These are phyloP conservation scores for Pugionium cornutum DNA, from an alignment of 345 rosid genomes.

Conservation along the genomic window DNA sequence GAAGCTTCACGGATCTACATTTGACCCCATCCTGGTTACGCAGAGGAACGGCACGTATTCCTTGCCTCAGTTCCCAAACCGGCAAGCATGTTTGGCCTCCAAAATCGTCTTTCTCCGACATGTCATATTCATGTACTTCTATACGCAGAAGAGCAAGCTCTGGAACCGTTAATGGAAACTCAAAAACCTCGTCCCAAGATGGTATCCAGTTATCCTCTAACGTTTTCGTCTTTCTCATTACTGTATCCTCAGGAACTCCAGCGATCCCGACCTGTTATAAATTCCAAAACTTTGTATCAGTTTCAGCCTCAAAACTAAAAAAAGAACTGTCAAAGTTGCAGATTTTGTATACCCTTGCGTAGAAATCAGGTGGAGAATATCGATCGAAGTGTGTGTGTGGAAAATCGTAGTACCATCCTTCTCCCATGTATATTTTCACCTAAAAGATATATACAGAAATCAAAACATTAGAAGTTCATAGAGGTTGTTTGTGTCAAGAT, in stretches of 20 bases:
- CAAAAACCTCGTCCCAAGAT: conserved; percentile 75
- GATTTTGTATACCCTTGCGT: conserved; percentile 58
- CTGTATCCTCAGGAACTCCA: conserved; percentile 72
- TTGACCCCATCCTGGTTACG: conserved; percentile 50
- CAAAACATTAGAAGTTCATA: conserved; percentile 10
- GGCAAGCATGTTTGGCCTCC: conserved; percentile 92
- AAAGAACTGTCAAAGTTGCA: neutral
- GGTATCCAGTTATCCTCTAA: conserved; percentile 84
- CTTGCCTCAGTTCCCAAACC: conserved; percentile 62
- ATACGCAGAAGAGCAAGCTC: conserved; percentile 75
- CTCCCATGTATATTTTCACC: conserved; percentile 89
- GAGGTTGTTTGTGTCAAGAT: neutral
- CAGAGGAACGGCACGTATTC: conserved; percentile 73
- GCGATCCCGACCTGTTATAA: conserved; percentile 71
- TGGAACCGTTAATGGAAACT: conserved; percentile 83
- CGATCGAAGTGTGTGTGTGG: conserved; percentile 73
- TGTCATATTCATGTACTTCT: conserved; percentile 89
- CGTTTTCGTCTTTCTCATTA: conserved; percentile 73
- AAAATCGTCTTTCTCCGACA: conserved; percentile 88
- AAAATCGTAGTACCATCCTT: conserved; percentile 85
- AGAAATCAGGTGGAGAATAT: conserved; percentile 87
- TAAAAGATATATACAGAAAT: conserved; percentile 15
- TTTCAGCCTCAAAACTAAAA: neutral
- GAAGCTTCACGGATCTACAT: conserved; percentile 74
- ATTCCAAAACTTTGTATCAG: conserved; percentile 7